Base-by-base conservation (phyloP, 441 rosid species). In the Jatropha multifida region DNA sequence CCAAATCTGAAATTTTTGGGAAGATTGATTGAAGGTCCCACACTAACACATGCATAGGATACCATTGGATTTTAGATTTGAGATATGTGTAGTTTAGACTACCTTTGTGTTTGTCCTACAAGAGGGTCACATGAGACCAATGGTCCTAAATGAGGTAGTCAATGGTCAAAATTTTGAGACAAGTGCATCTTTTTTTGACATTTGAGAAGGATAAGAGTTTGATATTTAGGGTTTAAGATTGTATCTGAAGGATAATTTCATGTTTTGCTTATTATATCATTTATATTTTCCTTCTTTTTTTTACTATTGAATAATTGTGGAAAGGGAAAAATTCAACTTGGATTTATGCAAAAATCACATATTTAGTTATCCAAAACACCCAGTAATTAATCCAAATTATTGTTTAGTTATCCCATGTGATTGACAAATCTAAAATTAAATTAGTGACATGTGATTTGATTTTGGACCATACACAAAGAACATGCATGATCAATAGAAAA, bases 21-120 rank as follows among this genome's bases (percentile, higher is more conserved):
- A 55, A 54, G 51, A 69, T 55, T 40, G 41, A 12, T 56, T 62
- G 73, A 49, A 46, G 80, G 77, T 20, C 83, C 83, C 51, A 18
- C n/a, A 18, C 18, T 8, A 59, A 52, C 80, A 78, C 75, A 44
- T 76, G 80, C 80, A 73, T 79, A 52, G 78, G 84, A 76, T 79
- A 73, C 78, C 76, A 18, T 74, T 48, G 3, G 54, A 58, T 76
- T 71, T 75, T 61, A 72, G 71, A 41, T 58, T 46, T 40, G n/a
- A 10, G 15, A 3, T 14, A 10, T 5, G 61, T 15, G 38, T 32
- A 67, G 56, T 52, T 52, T 46, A 46, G 27, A 42, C 17, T 10
- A 41, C 5, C 17, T 52, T 52, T 71, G 65, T 11, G 38, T 17
- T 60, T 15, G 70, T 40, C 70, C 64, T 14, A 4, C 41, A n/a